A percentile compares a stretch with the other conserved stretches of the same genome.
These are phyloP conservation scores for Miamiensis avidus DNA, from an alignment of 169 alveolate species.

Conservation along the genomic window DNA sequence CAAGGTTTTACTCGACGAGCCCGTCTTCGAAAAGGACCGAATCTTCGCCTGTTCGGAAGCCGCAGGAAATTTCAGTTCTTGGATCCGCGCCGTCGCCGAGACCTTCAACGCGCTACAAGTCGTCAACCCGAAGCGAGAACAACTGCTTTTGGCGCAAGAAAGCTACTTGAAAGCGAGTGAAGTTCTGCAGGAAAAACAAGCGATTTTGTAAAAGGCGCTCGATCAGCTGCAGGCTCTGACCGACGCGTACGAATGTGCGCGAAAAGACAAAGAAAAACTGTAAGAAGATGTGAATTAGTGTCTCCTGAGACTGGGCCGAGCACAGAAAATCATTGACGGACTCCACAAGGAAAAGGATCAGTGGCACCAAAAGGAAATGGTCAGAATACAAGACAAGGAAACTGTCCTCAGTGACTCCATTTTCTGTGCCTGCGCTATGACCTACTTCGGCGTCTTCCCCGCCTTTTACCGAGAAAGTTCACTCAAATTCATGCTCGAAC, in stretches of 20 bases:
- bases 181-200: slow-evolving; percentile 55
- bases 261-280: slow-evolving; percentile 84
- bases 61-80: slow-evolving; percentile 68
- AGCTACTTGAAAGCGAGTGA: slow-evolving; percentile 47
- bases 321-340: slow-evolving; percentile 75
- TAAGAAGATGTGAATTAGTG: slow-evolving; percentile 34
- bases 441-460: slow-evolving; percentile 82
- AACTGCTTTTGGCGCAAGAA: slow-evolving; percentile 56
- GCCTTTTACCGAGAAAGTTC: neutral
- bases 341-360: slow-evolving; percentile 70
- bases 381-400: slow-evolving; percentile 49
- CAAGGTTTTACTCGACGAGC: slow-evolving; percentile 37
- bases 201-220: slow-evolving; percentile 69
- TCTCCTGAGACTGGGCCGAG: slow-evolving; percentile 61
- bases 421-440: slow-evolving; percentile 82
- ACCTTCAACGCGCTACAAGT: slow-evolving; percentile 67
- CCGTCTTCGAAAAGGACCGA: slow-evolving; percentile 54
- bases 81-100: slow-evolving; percentile 74
- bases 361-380: slow-evolving; percentile 59
- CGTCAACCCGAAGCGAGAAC: slow-evolving; percentile 54
- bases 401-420: slow-evolving; percentile 83
- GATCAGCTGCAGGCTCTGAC: slow-evolving; percentile 80
- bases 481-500: neutral
- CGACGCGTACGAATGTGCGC: slow-evolving; percentile 83
- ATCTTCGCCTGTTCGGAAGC: slow-evolving; percentile 67